Base-by-base conservation (phyloP, 306 rosid genomes). In the Rosa persica region DNA sequence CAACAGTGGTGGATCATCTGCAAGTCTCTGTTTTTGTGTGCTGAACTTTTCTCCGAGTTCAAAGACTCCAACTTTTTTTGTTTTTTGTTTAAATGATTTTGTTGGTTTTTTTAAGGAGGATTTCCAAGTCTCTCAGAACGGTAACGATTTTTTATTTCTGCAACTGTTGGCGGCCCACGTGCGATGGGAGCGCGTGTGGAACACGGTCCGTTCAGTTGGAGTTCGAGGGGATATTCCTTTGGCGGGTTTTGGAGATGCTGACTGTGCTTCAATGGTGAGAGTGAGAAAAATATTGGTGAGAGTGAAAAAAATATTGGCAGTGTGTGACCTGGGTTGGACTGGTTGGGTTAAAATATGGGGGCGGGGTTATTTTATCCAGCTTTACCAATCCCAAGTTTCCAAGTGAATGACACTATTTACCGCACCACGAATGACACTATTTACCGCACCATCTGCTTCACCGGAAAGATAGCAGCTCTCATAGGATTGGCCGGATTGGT, bases 121-220 rank as follows among this genome's bases (percentile, higher is more conserved):
- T 54, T 39, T 54, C 20, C 8, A 55, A 30, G 67, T 49, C 77
- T 22, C 52, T 6, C n/a, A 30, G 40, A 15, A 40, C 55, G 13
- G 78, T 73, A 61, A 79, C 40, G 47, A 79, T 17, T 15, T 25
- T 61, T 44, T 42, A 11, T 38, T 13, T n/a, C 20, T 38, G 58
- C 15, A 2, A 30, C 3, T 2, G 3, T 30, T 30, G 36, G 36
- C 36, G 36, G 12, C 34, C 52, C 68, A 57, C 81, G 57, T 70
- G 46, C 6, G 22, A 2, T 9, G 1, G 34, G 1, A 2, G 47
- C 48, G 48, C 67, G 81, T 69, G 17, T 0, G 4, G 0, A 0
- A 20, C 74, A 67, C 43, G 6, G 66, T 9, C 80, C 67, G 68
- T 62, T 4, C 11, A 23, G 10, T 39, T 67, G 72, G 62, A 58